Percentiles rank a stretch among this genome's conserved stretches.
Evolutionary conservation across 2,329 filamentous ascomycete species (phyloP).

Genomic region (Cadophora luteo-olivacea): DNA sequence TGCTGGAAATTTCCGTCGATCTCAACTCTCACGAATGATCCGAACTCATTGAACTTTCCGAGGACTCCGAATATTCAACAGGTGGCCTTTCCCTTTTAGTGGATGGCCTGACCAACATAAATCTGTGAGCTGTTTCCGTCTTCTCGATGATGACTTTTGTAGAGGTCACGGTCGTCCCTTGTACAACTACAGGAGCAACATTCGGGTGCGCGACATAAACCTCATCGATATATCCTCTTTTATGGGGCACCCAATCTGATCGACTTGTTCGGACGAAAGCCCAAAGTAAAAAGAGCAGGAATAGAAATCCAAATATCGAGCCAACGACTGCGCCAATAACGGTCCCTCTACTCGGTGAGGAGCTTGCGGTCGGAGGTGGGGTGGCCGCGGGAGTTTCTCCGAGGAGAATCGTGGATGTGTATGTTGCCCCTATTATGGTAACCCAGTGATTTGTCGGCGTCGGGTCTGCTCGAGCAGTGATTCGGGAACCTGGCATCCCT

Average conservation of each 20-base stretch:
- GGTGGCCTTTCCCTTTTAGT: constrained; percentile 14
- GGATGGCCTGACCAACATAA: constrained; percentile 2
- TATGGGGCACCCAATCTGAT: constrained; percentile 22
- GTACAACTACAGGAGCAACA: constrained; percentile 19
- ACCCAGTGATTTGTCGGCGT: constrained; percentile 19
- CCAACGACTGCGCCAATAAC: constrained; percentile 28
- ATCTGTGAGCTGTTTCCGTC: constrained; percentile 12
- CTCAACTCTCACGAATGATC: background rate
- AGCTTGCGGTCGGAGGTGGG: constrained; percentile 19
- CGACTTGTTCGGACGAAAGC: constrained; percentile 24
- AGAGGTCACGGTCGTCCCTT: constrained; percentile 14
- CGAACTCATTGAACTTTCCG: constrained; percentile 16
- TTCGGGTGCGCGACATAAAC: constrained; percentile 29
- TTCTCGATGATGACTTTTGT: constrained; percentile 16
- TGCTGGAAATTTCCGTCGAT: background rate
- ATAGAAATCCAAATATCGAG: constrained; percentile 27
- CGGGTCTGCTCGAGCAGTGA: constrained; percentile 26
- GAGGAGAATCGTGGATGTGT: constrained; percentile 21
- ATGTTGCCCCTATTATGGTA: constrained; percentile 14
- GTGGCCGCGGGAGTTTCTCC: constrained; percentile 21
- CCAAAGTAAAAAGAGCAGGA: constrained; percentile 23
- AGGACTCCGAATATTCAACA: constrained; percentile 16
- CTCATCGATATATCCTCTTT: constrained; percentile 20
- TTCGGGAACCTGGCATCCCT: constrained; percentile 18
- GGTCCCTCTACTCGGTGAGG: constrained; percentile 21